Evolutionary conservation across 2,329 filamentous ascomycete genomes (phyloP).

Genomic region (Nemania serpens): DNA sequence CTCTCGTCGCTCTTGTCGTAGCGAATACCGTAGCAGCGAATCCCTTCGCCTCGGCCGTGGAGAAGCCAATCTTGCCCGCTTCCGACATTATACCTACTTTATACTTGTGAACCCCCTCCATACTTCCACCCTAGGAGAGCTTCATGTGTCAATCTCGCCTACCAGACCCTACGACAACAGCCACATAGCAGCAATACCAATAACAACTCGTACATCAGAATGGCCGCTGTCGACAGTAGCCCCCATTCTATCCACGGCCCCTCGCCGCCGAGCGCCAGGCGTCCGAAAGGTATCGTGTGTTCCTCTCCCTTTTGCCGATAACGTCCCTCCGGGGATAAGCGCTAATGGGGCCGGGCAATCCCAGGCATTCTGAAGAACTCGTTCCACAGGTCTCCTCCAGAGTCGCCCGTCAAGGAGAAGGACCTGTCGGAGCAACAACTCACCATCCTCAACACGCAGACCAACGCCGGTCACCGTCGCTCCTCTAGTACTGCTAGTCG

Average conservation of each 20-base stretch:
- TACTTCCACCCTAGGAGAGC: too few relatives aligned
- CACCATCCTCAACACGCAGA: conserved; percentile 90
- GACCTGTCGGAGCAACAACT: conserved; percentile 79
- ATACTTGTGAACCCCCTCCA: too few relatives aligned
- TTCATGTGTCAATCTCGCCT: too few relatives aligned
- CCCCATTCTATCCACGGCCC: conserved; percentile 34
- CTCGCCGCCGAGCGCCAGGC: conserved; percentile 32
- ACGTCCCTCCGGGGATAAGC: not conserved
- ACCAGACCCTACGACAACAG: too few relatives aligned
- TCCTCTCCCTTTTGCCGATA: not conserved
- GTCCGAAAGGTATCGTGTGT: conserved; percentile 38
- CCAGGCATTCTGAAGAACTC: conserved; percentile 94
- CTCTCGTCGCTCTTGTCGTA: too few relatives aligned
- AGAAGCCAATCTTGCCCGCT: too few relatives aligned
- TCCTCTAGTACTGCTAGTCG: conserved; percentile 76
- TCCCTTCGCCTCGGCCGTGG: too few relatives aligned
- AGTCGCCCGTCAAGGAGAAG: conserved; percentile 54
- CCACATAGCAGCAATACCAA: not conserved
- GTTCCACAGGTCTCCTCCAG: conserved; percentile 64
- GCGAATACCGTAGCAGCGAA: too few relatives aligned
- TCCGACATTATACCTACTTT: too few relatives aligned
- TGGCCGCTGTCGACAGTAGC: conserved; percentile 40
- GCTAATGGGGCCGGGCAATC: not conserved
- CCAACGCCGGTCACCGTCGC: conserved; percentile 87
- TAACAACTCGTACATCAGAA: conserved; percentile 19